Base-by-base conservation (phyloP, 2,329 filamentous ascomycete genomes). In the Monilinia polystroma region DNA sequence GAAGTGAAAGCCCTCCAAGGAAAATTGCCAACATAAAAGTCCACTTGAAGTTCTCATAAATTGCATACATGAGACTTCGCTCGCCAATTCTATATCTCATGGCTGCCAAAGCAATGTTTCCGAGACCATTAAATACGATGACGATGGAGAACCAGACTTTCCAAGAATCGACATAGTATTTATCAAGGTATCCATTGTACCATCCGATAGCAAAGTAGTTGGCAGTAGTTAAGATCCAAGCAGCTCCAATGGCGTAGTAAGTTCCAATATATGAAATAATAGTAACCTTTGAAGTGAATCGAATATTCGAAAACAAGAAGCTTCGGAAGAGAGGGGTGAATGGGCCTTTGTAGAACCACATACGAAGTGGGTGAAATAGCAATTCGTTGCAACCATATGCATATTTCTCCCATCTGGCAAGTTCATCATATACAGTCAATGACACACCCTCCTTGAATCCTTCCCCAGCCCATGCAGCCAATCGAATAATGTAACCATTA, bases 371-470 rank as follows among this genome's bases (percentile, higher is more conserved):
- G 75, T 94, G 85, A 81, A 95, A 94, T 67, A 94, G 82, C 67
- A 94, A 82, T 79, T 93, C 91, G 76, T 90, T 91, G 79, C 91
- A 93, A 49, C 91, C 90, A 73, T 92, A 93, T 3, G 91, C 91
- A 76, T 93, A 93, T 78, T 94, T 94, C 75, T 94, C 91, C 91
- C 91, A 94, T 67, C 91, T 88, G 2, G 90, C 89, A 68, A 94
- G 82, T 77, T 94, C 91, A 77, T 94, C 91, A 75, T 94, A 93
- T 12, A 94, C 90, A 0, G 91, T 94, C 66, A 94, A 81, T 1
- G 91, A 93, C 64, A 94, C 91, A 70, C 91, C 91, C 76, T 94
- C 91, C 76, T 92, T 89, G 81, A 92, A 93, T 59, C 87, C 90
- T n/a, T 89, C 86, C 49, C 87, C 87, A 8, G 87, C 87, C 83